Conservation (phyloP, 768 basidiomycete genomes). For the Mycena rosella region DNA sequence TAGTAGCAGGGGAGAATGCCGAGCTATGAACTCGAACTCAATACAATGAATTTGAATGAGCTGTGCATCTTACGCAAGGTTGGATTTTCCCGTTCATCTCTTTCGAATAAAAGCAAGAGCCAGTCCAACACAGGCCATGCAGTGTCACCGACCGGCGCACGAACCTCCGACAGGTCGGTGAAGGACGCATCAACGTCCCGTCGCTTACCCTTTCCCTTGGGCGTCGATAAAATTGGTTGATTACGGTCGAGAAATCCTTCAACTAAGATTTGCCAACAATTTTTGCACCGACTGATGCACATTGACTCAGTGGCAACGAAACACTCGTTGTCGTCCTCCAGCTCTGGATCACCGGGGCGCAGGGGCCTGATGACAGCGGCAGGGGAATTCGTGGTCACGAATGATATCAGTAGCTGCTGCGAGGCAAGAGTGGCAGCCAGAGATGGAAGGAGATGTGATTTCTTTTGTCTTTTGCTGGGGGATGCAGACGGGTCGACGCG, state of each 20-base stretch:
- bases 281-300: conserved; percentile 65
- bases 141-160: conserved; percentile 63
- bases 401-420: conserved; percentile 66
- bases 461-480: conserved; percentile 62
- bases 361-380: conserved; percentile 65
- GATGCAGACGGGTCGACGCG: conserved; percentile 51
- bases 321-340: conserved; percentile 57
- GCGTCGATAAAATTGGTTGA: conserved; percentile 42
- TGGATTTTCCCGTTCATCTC: conserved; percentile 59
- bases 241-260: conserved; percentile 63
- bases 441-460: conserved; percentile 54
- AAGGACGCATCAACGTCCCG: conserved; percentile 45
- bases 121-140: conserved; percentile 83
- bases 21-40: conserved; percentile 35
- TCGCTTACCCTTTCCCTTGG: conserved; percentile 52
- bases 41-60: conserved; percentile 18
- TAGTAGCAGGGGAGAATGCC: conserved; percentile 66
- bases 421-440: conserved; percentile 64
- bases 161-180: conserved; percentile 39
- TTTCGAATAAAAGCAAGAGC: conserved; percentile 76
- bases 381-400: conserved; percentile 69
- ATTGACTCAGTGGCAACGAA: conserved; percentile 66
- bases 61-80: conserved; percentile 29
- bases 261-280: conserved; percentile 73
- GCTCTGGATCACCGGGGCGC: conserved; percentile 46